A percentile compares a stretch with the other conserved stretches of the same genome.
Conservation (phyloP, 495 filamentous ascomycete genomes). For the Mytilinidion resinicola region DNA sequence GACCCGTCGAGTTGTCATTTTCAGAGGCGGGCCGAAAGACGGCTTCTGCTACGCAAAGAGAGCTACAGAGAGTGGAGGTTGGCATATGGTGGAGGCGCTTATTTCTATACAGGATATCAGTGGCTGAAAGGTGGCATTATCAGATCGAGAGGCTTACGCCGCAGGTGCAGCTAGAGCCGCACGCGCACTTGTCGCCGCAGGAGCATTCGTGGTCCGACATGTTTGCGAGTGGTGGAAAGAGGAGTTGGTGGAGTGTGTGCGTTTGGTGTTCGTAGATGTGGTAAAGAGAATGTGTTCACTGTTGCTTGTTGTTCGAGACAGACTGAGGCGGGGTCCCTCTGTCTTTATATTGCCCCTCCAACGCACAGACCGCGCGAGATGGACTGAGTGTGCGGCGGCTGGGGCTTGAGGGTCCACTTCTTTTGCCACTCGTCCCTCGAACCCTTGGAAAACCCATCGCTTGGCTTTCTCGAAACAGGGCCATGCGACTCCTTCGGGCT, state of each 20-base stretch:
- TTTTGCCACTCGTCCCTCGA: no score
- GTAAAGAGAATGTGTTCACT: background rate
- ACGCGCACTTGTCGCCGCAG: constrained; percentile 2
- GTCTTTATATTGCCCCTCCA: no score
- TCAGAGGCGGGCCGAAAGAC: no score
- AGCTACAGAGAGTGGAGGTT: no score
- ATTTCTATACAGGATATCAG: background rate
- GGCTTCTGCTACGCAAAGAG: no score
- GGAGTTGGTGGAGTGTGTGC: background rate
- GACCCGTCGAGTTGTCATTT: no score
- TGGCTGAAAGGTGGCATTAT: background rate
- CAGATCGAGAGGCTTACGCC: background rate
- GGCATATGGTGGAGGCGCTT: background rate
- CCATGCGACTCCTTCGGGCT: no score
- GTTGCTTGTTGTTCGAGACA: background rate
- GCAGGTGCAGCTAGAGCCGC: background rate
- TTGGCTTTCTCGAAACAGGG: no score
- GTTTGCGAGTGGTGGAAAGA: background rate
- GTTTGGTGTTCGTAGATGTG: background rate
- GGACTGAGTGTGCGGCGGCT: background rate
- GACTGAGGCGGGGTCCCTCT: background rate
- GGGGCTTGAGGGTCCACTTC: background rate
- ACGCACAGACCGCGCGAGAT: background rate
- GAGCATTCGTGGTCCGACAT: background rate
- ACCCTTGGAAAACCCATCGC: no score